Base-by-base conservation (phyloP, 441 rosid species). In the Pelargonium cotyledonis region DNA sequence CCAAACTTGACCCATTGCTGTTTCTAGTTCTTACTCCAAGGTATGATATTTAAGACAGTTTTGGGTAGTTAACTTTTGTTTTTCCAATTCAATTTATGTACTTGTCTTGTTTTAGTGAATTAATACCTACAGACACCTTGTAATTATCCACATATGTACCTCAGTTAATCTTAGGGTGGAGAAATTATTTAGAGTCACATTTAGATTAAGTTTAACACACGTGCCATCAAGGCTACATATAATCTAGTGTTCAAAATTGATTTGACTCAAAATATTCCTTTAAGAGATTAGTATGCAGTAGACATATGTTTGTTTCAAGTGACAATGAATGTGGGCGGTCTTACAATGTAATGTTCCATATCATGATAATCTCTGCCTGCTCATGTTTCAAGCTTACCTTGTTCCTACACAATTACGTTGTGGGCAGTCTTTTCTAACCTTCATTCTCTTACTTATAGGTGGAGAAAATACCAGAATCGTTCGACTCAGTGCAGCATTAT, bases 381-480 rank as follows among this genome's bases (percentile, higher is more conserved):
- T 2, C 26, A 55, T 55, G 61, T 55, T 16, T 55, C 61, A 55
- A 53, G 60, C 18, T 53, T 53, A 16, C 61, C 18, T 55, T 7
- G 61, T 18, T 55, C 21, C 61, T 15, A 53, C 6, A 53, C 15
- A 55, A 55, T 55, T 18, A 55, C 18, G 23, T 18, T 55, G 61
- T 18, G 19, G 18, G 21, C 6, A 26, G 19, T 55, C 61, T 35
- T 3, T 55, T 18, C 6, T 55, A 55, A 55, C 61, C 61, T 18
- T 18, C 61, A 15, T 18, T 18, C 61, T 57, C 55, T 35, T 15
- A 11, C 65, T 49, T 3, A 8, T 40, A 78, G 78, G 81, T 71
- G 63, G 38, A 71, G 68, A 53, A 53, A 12, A 78, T 78, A 38
- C 76, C 81, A 26, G 51, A 68, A 8, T 49, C 71, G n/a, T 78